A percentile compares a stretch with the other conserved stretches of the same genome.
phyloP scores from a whole-genome alignment of 495 filamentous ascomycete species.

The Daldinia decipiens region DNA sequence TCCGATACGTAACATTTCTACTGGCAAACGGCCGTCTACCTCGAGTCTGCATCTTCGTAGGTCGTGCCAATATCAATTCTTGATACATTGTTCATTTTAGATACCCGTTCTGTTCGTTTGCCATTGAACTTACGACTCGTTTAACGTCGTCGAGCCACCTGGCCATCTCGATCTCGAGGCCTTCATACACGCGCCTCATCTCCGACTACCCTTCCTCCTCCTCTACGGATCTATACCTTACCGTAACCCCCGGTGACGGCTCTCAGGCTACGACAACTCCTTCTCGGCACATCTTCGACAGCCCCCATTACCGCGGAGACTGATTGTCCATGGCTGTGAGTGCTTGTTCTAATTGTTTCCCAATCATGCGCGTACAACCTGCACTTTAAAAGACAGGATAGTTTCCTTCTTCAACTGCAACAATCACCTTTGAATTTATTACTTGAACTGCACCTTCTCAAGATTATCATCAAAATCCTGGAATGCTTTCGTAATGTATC shows the following conservation, averaged over 20 bases:
- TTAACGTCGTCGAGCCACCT: conserved; percentile 31
- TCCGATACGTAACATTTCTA: conserved; percentile 11
- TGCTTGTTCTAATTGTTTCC: conserved; percentile 13
- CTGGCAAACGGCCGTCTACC: conserved; percentile 15
- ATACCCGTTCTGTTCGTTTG: conserved; percentile 36
- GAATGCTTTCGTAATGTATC: conserved; percentile 6
- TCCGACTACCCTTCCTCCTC: conserved; percentile 6
- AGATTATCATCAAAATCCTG: not conserved
- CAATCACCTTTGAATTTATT: not conserved
- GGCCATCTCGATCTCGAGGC: conserved; percentile 17
- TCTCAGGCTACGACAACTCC: not conserved
- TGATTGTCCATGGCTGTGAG: conserved; percentile 37
- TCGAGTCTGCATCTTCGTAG: conserved; percentile 1
- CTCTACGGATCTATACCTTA: conserved; percentile 3
- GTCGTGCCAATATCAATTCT: conserved; percentile 25
- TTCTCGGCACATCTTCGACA: not conserved
- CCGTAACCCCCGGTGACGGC: not conserved
- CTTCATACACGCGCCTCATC: conserved; percentile 29
- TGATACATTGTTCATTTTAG: conserved; percentile 29
- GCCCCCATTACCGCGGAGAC: conserved; percentile 10
- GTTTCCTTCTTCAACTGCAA: conserved; percentile 8
- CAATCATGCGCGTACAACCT: conserved; percentile 1
- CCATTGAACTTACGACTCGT: conserved; percentile 12
- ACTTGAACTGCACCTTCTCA: not conserved
- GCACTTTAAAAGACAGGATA: conserved; percentile 5